Base-by-base conservation (phyloP, 2,329 filamentous ascomycete genomes). In the Piedraia hortae region DNA sequence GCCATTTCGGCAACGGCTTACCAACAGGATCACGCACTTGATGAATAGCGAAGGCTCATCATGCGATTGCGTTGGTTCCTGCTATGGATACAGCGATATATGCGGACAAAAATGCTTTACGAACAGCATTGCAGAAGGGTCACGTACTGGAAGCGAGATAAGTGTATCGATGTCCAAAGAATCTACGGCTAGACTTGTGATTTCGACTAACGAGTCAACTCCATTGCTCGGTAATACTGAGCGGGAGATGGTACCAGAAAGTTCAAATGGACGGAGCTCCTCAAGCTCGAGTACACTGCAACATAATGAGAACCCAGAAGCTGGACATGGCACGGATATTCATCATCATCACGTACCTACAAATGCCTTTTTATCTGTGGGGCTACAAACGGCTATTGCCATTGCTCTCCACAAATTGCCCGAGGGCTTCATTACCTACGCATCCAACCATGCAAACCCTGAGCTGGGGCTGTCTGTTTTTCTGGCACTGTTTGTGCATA, bases 351-450 rank as follows among this genome's bases (percentile, higher is more conserved):
- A 97, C 43, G 82, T 93, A 3, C 75, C 82, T 0, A 68, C 74
- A 29, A 93, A 93, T 38, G 77, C 75, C 4, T 97, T 91, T 43
- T 54, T 93, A 29, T 74, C 74, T 23, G 85, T 93, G 28, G 80
- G 85, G n/a, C 60, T 97, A 1, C 85, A 97, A 45, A 93, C 85
- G 0, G 82, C 75, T 9, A 68, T 91, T 22, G 85, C 85, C 4
- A 93, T 97, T 30, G 78, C 82, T 5, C 54, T 97, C 2, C 85
- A 97, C 52, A 97, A 97, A 43, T 70, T 93, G 16, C 85, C 85
- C 1, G 85, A 70, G 43, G 64, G 63, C 17, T 69, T 69, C 45
- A 69, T 97, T 34, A 93, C 82, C 1, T 97, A 88, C 42, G 82
- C 85, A 6, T 91, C 85, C 6, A 97, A 93, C 45, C 85, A 97